These are phyloP conservation scores for Panaeolus papilionaceus DNA, from an alignment of 768 basidiomycete genomes.

Conservation along the genomic window DNA sequence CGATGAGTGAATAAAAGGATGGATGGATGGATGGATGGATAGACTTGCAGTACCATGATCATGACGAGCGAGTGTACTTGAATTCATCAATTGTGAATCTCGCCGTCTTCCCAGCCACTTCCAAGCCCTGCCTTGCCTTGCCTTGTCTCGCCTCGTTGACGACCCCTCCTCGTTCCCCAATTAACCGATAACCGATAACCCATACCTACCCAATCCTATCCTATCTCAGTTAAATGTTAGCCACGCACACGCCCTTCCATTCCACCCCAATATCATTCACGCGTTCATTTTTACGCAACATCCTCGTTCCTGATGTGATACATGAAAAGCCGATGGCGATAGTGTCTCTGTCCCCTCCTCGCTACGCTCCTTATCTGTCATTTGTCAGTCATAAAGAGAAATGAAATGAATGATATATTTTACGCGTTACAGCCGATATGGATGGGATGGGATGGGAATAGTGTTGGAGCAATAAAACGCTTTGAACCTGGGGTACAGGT, in stretches of 20 bases:
- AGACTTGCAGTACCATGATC: no score
- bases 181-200: neutral
- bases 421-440: neutral
- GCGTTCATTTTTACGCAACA: neutral
- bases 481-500: no score
- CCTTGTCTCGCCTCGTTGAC: neutral
- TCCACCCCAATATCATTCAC: no score
- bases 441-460: no score
- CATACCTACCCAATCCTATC: neutral
- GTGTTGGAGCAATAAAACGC: no score
- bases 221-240: neutral
- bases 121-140: neutral
- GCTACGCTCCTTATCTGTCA: neutral
- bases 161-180: neutral
- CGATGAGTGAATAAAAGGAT: neutral
- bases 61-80: no score
- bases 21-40: no score
- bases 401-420: neutral
- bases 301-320: neutral
- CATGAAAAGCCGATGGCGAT: neutral
- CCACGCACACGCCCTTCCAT: neutral
- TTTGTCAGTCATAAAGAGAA: neutral
- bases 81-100: neutral
- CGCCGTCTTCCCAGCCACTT: neutral
- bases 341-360: neutral